Conservation (phyloP, 2,329 filamentous ascomycete species). For the Colletotrichum lupini region DNA sequence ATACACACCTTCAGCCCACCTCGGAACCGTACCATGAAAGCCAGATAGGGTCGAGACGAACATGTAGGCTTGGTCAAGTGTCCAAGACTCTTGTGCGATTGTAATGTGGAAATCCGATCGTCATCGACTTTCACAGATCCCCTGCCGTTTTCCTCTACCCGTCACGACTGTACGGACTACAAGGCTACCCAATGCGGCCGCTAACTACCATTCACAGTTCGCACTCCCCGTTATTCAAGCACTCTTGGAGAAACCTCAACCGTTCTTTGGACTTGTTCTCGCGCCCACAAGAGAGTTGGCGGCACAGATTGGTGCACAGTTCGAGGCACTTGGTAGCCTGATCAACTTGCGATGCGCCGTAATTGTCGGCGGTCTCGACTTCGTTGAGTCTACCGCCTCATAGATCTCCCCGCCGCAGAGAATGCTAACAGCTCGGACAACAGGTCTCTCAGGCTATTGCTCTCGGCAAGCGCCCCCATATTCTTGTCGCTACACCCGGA, state of each 20-base stretch:
- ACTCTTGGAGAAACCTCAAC: slow-evolving; percentile 87
- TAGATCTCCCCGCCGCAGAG: background rate
- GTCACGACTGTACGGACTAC: background rate
- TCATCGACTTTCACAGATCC: background rate
- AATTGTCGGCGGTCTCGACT: slow-evolving; percentile 90
- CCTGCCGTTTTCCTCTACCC: background rate
- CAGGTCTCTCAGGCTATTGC: slow-evolving; percentile 87
- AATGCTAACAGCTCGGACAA: background rate
- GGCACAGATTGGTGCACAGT: slow-evolving; percentile 87
- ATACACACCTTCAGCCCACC: background rate
- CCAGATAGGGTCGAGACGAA: background rate
- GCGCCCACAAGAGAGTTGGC: slow-evolving; percentile 95
- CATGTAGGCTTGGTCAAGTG: background rate
- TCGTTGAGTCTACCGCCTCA: background rate
- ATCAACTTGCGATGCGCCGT: slow-evolving; percentile 90
- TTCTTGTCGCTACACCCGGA: slow-evolving; percentile 75
- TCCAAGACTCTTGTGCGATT: background rate
- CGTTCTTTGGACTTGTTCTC: slow-evolving; percentile 88
- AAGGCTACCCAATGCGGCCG: no score
- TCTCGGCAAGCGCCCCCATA: slow-evolving; percentile 94
- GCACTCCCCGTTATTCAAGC: slow-evolving; percentile 92
- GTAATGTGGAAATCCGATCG: background rate
- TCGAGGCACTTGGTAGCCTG: slow-evolving; percentile 86
- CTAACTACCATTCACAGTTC: slow-evolving; percentile 60
- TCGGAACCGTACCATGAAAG: background rate